Percentiles rank a stretch among this genome's conserved stretches.
These are phyloP conservation scores for Talaromyces atroroseus DNA, from an alignment of 2,329 filamentous ascomycete species.

Conservation along the genomic window DNA sequence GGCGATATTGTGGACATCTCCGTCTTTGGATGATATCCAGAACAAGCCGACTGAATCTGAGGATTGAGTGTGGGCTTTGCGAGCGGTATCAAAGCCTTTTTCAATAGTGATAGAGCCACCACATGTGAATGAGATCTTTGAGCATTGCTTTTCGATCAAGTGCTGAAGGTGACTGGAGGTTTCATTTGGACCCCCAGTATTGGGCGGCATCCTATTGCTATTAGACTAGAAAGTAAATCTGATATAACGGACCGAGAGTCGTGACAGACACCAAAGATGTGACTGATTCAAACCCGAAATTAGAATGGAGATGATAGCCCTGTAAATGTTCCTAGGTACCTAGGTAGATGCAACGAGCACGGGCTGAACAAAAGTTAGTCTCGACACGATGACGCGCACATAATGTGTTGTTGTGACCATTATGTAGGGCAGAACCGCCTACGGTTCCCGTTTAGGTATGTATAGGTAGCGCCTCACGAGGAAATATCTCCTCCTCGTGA, in stretches of 20 bases:
- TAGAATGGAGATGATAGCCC: neutral
- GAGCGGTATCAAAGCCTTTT: neutral
- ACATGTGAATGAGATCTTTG: constrained; percentile 14
- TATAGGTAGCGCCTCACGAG: too few relatives aligned
- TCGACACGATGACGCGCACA: too few relatives aligned
- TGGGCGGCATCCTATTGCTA: neutral
- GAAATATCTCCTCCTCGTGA: too few relatives aligned
- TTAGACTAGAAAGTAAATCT: neutral
- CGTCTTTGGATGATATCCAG: constrained; percentile 9
- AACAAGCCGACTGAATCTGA: constrained; percentile 15
- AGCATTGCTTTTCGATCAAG: constrained; percentile 10
- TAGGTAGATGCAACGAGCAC: too few relatives aligned
- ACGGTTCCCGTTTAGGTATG: too few relatives aligned
- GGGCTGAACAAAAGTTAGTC: too few relatives aligned
- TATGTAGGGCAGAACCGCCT: too few relatives aligned
- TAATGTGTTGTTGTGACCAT: too few relatives aligned
- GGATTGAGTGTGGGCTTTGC: neutral
- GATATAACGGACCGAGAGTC: neutral
- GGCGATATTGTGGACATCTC: neutral
- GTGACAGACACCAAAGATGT: too few relatives aligned
- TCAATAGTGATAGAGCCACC: constrained; percentile 15
- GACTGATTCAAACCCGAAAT: neutral
- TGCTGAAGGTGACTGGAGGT: constrained; percentile 6
- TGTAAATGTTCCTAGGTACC: neutral
- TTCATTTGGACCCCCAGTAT: neutral